Evolutionary conservation across 306 rosid genomes (phyloP), one percentile per base, ranked within the genome.

Genomic region (Senna tora): DNA sequence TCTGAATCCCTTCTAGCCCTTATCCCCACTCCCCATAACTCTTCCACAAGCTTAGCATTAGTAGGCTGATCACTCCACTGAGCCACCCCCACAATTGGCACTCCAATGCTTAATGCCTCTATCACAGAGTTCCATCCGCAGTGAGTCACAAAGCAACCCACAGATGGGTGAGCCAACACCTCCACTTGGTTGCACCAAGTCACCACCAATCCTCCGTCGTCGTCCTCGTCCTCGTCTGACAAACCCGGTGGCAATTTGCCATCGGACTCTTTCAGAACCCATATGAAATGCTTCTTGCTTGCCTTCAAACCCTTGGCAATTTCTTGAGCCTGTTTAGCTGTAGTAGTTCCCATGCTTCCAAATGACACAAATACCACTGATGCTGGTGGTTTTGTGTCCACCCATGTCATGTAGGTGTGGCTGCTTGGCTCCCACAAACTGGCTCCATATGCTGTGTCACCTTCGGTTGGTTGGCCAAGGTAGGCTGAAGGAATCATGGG

Each of bases 401-500:
- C 19, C 88, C 88, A 84, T 22, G 10, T 59, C 54, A 75, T 25
- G 82, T 61, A 77, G 22, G 25, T 28, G 33, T 80, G 59, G 30
- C 34, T 74, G 36, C 38, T 55, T 74, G 82, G 74, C 33, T 76
- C 56, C 77, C 80, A 77, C 3, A 82, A 60, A 65, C 58, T 82
- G 49, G 76, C 77, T 14, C 79, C 87, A 39, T 79, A 77, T 55
- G 41, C 39, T 64, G 9, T 70, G 69, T 82, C 86, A 47, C 79
- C 84, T 4, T 41, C 32, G 9, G 70, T 65, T 58, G 66, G 78
- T 64, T 80, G 80, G 70, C 77, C 84, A 25, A 85, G 69, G 76
- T 79, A 85, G 74, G 84, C 78, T 61, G 89, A 82, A 70, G 89
- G 86, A 49, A 82, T 50, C 86, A 79, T 81, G 70, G 86, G 89